Base-by-base conservation (phyloP, 2,329 filamentous ascomycete species). In the Alternaria atra region DNA sequence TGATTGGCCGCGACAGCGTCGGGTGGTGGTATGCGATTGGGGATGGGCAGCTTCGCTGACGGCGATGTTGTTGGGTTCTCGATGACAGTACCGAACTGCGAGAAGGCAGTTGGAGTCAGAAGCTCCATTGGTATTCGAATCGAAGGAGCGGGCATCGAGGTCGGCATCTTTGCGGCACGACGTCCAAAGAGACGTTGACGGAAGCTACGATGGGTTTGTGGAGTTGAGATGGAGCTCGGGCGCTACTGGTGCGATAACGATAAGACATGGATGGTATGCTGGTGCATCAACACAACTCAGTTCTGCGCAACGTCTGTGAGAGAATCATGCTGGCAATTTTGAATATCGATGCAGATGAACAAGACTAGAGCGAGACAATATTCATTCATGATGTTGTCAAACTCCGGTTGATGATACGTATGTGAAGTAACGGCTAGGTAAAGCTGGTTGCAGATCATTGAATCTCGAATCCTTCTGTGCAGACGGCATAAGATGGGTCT, bases 21-120 rank as follows among this genome's bases (percentile, higher is more conserved):
- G 44, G 73, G 73, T 68, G 76, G 67, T 79, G 79, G 55, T 81
- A 83, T 52, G 87, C 70, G 74, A 50, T 77, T 66, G 84, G 64
- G 85, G 80, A 65, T 76, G 76, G 66, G 88, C 75, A 72, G 83
- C 79, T 67, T 70, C 32, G 69, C 55, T 23, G 69, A 69, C 30
- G 43, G 86, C 85, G 62, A 85, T 42, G 73, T 83, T 20, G 84
- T 76, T 32, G 92, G 92, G 75, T 94, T 92, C 75, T 89, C 82
- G 69, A 97, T 86, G 47, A 95, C 92, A 56, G 91, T 90, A 76
- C 95, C 95, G 79, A 96, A 99, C 43, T 87, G 84, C 13, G 88
- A 83, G 80, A 97, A 98, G 53, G 86, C 81, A 5, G 84, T 81
- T 46, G 86, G 85, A 8, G 88, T 91, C 53, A 97, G 86, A n/a